Conservation (phyloP, 2,329 filamentous ascomycete species). For the Nigrospora sphaerica region DNA sequence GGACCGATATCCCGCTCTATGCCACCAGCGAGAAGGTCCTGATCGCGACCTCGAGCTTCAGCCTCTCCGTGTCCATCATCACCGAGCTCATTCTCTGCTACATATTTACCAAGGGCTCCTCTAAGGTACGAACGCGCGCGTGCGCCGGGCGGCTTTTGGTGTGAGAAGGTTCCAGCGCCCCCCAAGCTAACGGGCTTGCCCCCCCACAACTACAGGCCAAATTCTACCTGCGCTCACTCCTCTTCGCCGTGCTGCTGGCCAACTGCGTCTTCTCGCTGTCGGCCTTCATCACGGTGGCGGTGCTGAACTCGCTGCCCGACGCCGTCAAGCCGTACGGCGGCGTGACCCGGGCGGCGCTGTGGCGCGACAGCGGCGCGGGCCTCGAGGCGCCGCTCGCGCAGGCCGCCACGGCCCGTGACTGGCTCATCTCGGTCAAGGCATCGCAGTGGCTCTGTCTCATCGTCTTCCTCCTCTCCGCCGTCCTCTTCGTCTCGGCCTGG, state of each 20-base stretch:
- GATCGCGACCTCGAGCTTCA: not conserved
- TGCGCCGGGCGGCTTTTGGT: not conserved
- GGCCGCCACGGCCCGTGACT: not conserved
- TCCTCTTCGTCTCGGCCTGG: not conserved
- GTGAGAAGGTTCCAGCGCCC: no score
- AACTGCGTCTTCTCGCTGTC: conserved; percentile 1
- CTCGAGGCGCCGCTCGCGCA: no score
- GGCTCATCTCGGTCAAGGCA: not conserved
- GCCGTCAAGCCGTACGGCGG: not conserved
- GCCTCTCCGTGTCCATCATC: not conserved
- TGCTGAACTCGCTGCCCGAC: not conserved
- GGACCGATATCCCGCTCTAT: not conserved
- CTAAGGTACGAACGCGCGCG: not conserved
- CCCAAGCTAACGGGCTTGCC: not conserved
- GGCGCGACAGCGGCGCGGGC: no score
- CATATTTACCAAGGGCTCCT: not conserved
- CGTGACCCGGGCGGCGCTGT: not conserved
- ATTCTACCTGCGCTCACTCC: not conserved
- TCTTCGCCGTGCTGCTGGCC: not conserved
- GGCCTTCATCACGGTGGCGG: not conserved
- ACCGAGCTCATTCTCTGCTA: not conserved
- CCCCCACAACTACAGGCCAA: not conserved
- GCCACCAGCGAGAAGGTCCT: conserved; percentile 1
- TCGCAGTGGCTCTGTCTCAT: not conserved
- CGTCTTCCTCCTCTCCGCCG: not conserved